Evolutionary conservation across 2,329 filamentous ascomycete species (phyloP), one percentile per base, ranked within the genome.

Genomic region (Epicoccum sorghinum): DNA sequence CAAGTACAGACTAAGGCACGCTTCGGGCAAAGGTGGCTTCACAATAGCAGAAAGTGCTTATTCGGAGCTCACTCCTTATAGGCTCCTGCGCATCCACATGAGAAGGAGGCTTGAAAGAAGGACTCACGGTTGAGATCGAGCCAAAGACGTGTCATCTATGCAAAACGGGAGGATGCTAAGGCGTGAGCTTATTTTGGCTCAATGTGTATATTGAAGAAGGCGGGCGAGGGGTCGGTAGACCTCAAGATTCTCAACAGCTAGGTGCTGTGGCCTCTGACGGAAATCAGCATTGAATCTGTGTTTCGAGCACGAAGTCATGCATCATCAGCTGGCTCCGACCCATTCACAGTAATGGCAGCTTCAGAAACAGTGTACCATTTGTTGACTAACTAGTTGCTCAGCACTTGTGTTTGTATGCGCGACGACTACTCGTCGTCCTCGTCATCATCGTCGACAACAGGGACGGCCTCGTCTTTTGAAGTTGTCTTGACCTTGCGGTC

Each of bases 361-460:
- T 12, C 5, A 13, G 32, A 33, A 7, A 30, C 13, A 32, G 7
- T n/a, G 32, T 12, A 12, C 12, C 12, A 29, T 23, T 23, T 42
- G n/a, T 30, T 29, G 14, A 30, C 41, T 46, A 38, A 24, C 24
- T 37, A 40, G n/a, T 40, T 37, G n/a, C 25, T 50, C 22, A 8
- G 24, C 10, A 27, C 32, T 32, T n/a, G 5, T 18, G 4, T 14
- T 22, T n/a, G 12, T 29, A 27, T 7, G 27, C 14, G n/a, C 3
- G 7, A 3, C 3, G 29, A 18, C 35, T 48, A 53, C 36, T 66
- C 54, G 8, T 72, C 66, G 4, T 18, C 18, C 18, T 69, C 64
- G 12, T 70, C 69, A 23, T 71, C 69, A 12, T 71, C 71, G 24
- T 64, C 65, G 27, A 69, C 68, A 29, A 73, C 71, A 55, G 70